Evolutionary conservation across 805 yeast species (phyloP).

Genomic region (Candida khao-thaluensis): DNA sequence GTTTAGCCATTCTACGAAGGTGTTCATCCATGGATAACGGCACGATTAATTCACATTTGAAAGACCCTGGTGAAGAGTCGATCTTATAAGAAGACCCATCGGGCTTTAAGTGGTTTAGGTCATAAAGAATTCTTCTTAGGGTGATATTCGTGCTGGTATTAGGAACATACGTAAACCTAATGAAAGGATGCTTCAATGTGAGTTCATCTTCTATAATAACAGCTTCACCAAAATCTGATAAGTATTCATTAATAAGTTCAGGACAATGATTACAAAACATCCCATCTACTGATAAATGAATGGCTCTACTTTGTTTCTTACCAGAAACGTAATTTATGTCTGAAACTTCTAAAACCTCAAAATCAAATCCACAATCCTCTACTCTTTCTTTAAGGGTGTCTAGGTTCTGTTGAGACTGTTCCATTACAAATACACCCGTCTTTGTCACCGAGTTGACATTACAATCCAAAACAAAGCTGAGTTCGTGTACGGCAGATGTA

Average conservation of each 20-base stretch:
- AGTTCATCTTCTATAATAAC: constrained; percentile 56
- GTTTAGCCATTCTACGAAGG: constrained; percentile 46
- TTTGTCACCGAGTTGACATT: constrained; percentile 60
- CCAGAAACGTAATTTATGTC: constrained; percentile 48
- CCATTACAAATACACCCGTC: constrained; percentile 60
- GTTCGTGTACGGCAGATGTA: constrained; percentile 40
- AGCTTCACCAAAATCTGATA: constrained; percentile 55
- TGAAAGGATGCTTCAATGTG: constrained; percentile 53
- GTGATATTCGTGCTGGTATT: constrained; percentile 44
- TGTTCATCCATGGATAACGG: constrained; percentile 64
- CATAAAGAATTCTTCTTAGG: constrained; percentile 53
- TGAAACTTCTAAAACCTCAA: constrained; percentile 43
- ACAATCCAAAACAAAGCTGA: constrained; percentile 53
- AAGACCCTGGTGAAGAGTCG: constrained; percentile 25
- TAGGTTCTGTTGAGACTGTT: constrained; percentile 38
- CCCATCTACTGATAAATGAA: constrained; percentile 57
- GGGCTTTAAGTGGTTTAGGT: constrained; percentile 45
- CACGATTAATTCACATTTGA: constrained; percentile 53
- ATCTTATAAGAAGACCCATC: constrained; percentile 22
- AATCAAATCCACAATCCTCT: constrained; percentile 69
- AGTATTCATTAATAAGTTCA: constrained; percentile 46
- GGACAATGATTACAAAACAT: constrained; percentile 78
- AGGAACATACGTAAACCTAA: constrained; percentile 67
- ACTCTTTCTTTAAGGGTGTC: constrained; percentile 47
- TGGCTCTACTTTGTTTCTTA: constrained; percentile 51